Evolutionary conservation across 2,329 filamentous ascomycete genomes (phyloP).

Genomic region (Podosphaera aphanis): DNA sequence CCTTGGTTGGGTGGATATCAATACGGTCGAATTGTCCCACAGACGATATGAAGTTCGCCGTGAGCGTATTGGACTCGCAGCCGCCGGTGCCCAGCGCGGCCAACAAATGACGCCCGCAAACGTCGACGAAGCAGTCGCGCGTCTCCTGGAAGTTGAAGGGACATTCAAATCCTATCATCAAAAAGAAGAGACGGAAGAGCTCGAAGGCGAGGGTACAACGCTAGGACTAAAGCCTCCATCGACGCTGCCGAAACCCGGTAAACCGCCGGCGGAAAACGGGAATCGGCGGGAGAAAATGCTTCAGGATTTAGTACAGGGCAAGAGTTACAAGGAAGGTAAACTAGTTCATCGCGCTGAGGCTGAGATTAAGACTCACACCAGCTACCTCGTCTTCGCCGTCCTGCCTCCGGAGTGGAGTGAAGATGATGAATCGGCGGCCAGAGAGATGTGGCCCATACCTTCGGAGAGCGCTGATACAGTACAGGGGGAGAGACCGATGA

Average conservation of each 20-base stretch:
- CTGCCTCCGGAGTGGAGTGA: slow-evolving; percentile 69
- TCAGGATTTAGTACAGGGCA: slow-evolving; percentile 18
- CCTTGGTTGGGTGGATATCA: slow-evolving; percentile 72
- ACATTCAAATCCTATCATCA: slow-evolving; percentile 41
- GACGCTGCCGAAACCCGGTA: neutral
- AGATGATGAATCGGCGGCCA: slow-evolving; percentile 51
- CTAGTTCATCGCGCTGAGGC: slow-evolving; percentile 61
- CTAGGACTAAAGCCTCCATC: neutral
- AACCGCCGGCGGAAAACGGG: slow-evolving; percentile 16
- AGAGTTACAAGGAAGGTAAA: slow-evolving; percentile 52
- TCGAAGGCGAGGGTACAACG: neutral
- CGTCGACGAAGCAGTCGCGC: slow-evolving; percentile 55
- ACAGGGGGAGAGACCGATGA: neutral
- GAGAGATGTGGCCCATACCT: slow-evolving; percentile 27
- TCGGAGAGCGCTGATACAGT: neutral
- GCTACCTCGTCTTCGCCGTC: slow-evolving; percentile 84
- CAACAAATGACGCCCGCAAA: slow-evolving; percentile 34
- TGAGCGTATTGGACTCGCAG: slow-evolving; percentile 48
- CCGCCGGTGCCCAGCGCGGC: slow-evolving; percentile 32
- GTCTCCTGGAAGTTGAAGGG: slow-evolving; percentile 50
- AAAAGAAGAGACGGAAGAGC: slow-evolving; percentile 2
- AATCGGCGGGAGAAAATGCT: slow-evolving; percentile 15
- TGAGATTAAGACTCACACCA: slow-evolving; percentile 87
- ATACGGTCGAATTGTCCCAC: slow-evolving; percentile 76
- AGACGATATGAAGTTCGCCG: slow-evolving; percentile 59